These are phyloP conservation scores for Nakazawaea wyomingensis DNA, from an alignment of 805 yeast species.

Conservation along the genomic window DNA sequence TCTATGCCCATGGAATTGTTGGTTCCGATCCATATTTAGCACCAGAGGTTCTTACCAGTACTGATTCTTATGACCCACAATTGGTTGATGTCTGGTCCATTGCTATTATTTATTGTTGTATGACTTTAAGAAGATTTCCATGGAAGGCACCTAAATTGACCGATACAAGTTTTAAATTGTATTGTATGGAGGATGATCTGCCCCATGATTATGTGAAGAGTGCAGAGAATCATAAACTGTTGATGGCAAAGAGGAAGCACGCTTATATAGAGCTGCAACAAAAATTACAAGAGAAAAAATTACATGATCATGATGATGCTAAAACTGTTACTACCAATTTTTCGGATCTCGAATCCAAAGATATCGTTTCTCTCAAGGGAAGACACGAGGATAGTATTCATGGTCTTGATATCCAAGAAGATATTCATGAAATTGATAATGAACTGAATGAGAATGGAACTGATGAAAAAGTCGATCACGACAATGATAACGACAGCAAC, in stretches of 20 bases:
- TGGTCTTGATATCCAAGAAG: too few species aligned
- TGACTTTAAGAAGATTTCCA: slow-evolving; percentile 80
- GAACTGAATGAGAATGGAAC: too few species aligned
- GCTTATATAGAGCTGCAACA: slow-evolving; percentile 32
- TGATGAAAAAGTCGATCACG: too few species aligned
- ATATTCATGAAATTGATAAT: too few species aligned
- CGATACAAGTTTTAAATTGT: slow-evolving; percentile 68
- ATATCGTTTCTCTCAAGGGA: too few species aligned
- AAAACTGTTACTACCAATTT: background rate
- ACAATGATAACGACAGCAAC: background rate
- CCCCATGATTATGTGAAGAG: slow-evolving; percentile 72
- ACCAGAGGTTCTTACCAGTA: slow-evolving; percentile 62
- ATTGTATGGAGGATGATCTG: slow-evolving; percentile 61
- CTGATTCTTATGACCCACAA: slow-evolving; percentile 65
- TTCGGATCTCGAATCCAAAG: background rate
- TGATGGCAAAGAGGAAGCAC: slow-evolving; percentile 53
- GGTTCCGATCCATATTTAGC: slow-evolving; percentile 87
- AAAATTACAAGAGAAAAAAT: slow-evolving; percentile 4
- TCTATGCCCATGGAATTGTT: slow-evolving; percentile 68
- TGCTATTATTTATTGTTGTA: slow-evolving; percentile 81
- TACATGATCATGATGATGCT: background rate
- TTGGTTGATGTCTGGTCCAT: slow-evolving; percentile 81
- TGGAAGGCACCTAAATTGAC: slow-evolving; percentile 75
- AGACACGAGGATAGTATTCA: too few species aligned
- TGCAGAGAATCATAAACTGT: slow-evolving; percentile 64